Percentiles rank a stretch among this genome's conserved stretches.
These are phyloP conservation scores for Pseudophaeomoniella oleicola DNA, from an alignment of 2,329 filamentous ascomycete species.

Conservation along the genomic window DNA sequence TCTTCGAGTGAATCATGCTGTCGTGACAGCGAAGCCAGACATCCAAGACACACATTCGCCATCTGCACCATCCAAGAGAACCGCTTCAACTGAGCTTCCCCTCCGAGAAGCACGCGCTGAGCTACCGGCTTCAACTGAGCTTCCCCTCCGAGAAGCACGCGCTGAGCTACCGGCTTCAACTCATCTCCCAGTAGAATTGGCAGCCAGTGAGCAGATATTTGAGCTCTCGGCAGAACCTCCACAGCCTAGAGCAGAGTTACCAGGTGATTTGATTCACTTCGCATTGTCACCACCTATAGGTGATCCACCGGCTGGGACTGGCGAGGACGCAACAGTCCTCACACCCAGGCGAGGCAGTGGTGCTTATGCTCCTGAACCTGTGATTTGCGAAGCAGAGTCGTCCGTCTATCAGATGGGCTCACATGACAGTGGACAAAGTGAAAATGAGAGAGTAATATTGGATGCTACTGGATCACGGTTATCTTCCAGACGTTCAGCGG, in stretches of 20 bases:
- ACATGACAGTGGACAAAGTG: background rate
- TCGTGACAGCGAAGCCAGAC: conserved; percentile 34
- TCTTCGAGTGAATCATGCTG: conserved; percentile 38
- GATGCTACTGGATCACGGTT: conserved; percentile 9
- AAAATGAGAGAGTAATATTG: conserved; percentile 5
- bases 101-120: conserved; percentile 8
- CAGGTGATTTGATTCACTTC: conserved; percentile 19
- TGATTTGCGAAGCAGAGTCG: conserved; percentile 2
- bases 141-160: conserved; percentile 7
- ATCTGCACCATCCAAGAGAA: background rate
- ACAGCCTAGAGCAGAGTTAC: conserved; percentile 19
- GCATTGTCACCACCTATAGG: conserved; percentile 18
- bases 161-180: conserved; percentile 8
- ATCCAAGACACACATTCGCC: conserved; percentile 15
- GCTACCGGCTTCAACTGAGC: conserved; percentile 5
- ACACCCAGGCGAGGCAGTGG: conserved; percentile 11
- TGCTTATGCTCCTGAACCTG: conserved; percentile 12
- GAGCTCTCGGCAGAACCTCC: conserved; percentile 23
- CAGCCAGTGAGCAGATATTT: conserved; percentile 16
- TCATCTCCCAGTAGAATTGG: conserved; percentile 18
- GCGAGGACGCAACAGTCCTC: conserved; percentile 20
- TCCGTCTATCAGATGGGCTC: background rate
- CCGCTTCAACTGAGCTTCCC: conserved; percentile 6
- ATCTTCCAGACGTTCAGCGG: background rate
- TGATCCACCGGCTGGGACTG: conserved; percentile 20